These are phyloP conservation scores for Talaromyces funiculosus DNA, from an alignment of 2,329 filamentous ascomycete genomes.

Conservation along the genomic window DNA sequence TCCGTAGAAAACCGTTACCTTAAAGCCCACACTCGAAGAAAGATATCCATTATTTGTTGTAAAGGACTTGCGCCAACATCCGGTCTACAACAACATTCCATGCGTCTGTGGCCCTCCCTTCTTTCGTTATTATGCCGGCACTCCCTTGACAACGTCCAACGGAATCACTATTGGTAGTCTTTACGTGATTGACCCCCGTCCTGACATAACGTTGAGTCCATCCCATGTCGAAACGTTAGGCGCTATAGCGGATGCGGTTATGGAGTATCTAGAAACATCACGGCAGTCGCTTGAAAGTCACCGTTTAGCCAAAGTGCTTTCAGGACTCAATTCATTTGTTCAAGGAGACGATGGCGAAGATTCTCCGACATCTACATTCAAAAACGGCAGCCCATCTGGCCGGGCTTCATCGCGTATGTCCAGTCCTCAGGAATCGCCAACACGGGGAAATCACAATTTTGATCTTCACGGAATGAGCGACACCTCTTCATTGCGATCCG, in stretches of 20 bases:
- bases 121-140: conserved; percentile 28
- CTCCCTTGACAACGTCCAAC: conserved; percentile 25
- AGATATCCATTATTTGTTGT: conserved; percentile 22
- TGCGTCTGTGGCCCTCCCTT: conserved; percentile 23
- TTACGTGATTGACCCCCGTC: conserved; percentile 23
- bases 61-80: conserved; percentile 28
- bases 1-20: conserved; percentile 18
- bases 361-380: conserved; percentile 14
- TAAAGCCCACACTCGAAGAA: conserved; percentile 12
- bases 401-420: neutral
- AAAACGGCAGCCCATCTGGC: neutral
- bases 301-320: conserved; percentile 13
- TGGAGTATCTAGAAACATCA: conserved; percentile 24
- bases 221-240: conserved; percentile 19
- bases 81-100: conserved; percentile 26
- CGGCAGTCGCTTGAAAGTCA: conserved; percentile 14
- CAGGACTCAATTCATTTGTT: conserved; percentile 16
- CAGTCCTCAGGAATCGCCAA: neutral
- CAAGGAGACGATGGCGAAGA: conserved; percentile 10
- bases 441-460: neutral
- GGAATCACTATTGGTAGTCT: conserved; percentile 30
- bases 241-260: conserved; percentile 22
- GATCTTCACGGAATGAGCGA: neutral
- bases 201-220: conserved; percentile 12
- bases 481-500: neutral